Evolutionary conservation across 139 green algal species (phyloP), one percentile per base, ranked within the genome.

Genomic region (Haematococcus sp.): DNA sequence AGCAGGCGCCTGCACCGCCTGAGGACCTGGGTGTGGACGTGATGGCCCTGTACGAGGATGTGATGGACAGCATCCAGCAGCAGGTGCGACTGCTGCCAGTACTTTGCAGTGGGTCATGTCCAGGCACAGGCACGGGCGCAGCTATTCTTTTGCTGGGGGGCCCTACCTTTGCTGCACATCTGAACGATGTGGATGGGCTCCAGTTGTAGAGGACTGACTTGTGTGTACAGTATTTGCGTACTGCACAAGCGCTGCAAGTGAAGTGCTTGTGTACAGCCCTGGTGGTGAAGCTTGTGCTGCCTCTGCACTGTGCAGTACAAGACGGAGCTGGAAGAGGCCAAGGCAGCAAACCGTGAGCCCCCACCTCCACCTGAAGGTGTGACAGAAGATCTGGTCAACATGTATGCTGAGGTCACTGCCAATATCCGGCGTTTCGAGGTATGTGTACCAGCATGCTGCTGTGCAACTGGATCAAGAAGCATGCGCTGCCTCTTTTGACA

Each of bases 401-500:
- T 70, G 23, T 70, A 70, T 23, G 7, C 52, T 22, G 35, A 70
- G 22, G 22, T 70, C 63, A 56, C 52, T n/a, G 63, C 63, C 19
- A 56, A 70, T 20, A 19, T 70, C 16, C 52, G 19, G 11, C 63
- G 25, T 2, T 49, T 49, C 40, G 25, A 59, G 34, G 63, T 65
- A n/a, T 13, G n/a, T 40, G 58, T 65, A 65, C 58, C 27, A 61
- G 54, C 22, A 61, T 22, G 58, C 28, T 30, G 11, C 34, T 13
- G 25, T 35, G 25, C 3, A 3, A 40, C 23, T n/a, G 28, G 28
- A 65, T 49, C 7, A 7, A 49, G 7, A 49, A 49, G 40, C 7
- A 49, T 49, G 11, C 7, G 40, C 7, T 19, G 40, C 7, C 40
- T 49, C 40, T 7, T 49, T 49, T 7, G 40, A n/a, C n/a, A n/a